A percentile compares a stretch with the other conserved stretches of the same genome.
Evolutionary conservation across 352 stramenopile genomes (phyloP).

Genomic region (Pythium graminicola): DNA sequence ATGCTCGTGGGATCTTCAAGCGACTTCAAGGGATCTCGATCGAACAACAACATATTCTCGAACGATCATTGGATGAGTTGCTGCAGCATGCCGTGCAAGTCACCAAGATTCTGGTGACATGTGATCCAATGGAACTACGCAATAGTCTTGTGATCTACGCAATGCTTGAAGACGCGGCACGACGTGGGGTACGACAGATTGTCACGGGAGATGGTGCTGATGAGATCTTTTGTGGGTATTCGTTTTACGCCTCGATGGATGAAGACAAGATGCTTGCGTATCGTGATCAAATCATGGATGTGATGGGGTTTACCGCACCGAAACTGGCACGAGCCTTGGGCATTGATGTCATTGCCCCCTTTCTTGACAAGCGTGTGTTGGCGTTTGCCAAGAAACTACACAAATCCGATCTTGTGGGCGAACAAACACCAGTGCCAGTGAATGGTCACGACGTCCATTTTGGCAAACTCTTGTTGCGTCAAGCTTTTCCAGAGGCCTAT

Average conservation of each 20-base stretch:
- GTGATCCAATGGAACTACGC: constrained; percentile 82
- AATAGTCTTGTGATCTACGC: constrained; percentile 84
- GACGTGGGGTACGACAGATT: constrained; percentile 49
- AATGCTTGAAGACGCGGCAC: constrained; percentile 44
- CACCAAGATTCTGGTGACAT: constrained; percentile 54
- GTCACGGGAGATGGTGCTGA: constrained; percentile 83
- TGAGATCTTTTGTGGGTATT: constrained; percentile 86
- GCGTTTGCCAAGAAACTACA: constrained; percentile 52
- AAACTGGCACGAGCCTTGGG: constrained; percentile 53
- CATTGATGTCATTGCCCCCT: constrained; percentile 73
- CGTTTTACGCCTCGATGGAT: constrained; percentile 70
- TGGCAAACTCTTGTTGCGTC: constrained; percentile 79
- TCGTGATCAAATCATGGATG: constrained; percentile 58
- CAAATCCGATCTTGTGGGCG: constrained; percentile 62
- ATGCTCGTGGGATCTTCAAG: constrained; percentile 38
- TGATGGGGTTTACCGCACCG: constrained; percentile 81
- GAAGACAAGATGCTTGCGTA: constrained; percentile 56
- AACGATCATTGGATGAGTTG: constrained; percentile 48
- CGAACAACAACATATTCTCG: constrained; percentile 56
- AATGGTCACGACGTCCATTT: constrained; percentile 36
- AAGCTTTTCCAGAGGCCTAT: constrained; percentile 77
- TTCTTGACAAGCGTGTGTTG: constrained; percentile 58
- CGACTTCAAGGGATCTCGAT: constrained; percentile 37
- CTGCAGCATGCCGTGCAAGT: constrained; percentile 32
- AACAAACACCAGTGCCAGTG: constrained; percentile 49